A percentile compares a stretch with the other conserved stretches of the same genome.
Evolutionary conservation across 768 basidiomycete genomes (phyloP).

Genomic region (Amanita phalloides): DNA sequence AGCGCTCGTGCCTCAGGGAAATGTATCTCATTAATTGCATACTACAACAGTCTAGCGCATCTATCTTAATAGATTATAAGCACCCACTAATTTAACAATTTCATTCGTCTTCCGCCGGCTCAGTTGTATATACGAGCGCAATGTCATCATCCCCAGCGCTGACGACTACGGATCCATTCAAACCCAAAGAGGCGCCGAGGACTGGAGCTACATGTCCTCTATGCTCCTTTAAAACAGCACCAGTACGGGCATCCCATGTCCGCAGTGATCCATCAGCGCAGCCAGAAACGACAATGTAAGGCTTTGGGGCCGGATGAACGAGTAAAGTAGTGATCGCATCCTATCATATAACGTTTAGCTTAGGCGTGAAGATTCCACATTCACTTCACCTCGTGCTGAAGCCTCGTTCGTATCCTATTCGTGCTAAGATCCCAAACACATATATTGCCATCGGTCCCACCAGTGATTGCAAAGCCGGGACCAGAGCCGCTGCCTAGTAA

Average conservation of each 20-base stretch:
- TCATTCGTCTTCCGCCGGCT: constrained; percentile 26
- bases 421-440: constrained; percentile 93
- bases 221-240: constrained; percentile 66
- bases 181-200: constrained; percentile 62
- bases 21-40: too few relatives aligned
- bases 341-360: constrained; percentile 26
- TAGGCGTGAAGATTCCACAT: background rate
- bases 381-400: constrained; percentile 63
- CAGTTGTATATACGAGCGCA: constrained; percentile 76
- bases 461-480: constrained; percentile 66
- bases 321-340: constrained; percentile 81
- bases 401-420: constrained; percentile 70
- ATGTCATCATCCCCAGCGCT: constrained; percentile 88
- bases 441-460: constrained; percentile 88
- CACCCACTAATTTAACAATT: too few relatives aligned
- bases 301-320: constrained; percentile 62
- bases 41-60: too few relatives aligned
- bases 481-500: constrained; percentile 39
- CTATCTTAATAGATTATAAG: too few relatives aligned
- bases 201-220: constrained; percentile 75
- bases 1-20: too few relatives aligned
- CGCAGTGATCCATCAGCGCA: constrained; percentile 81
- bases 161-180: constrained; percentile 62
- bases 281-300: constrained; percentile 71
- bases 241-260: constrained; percentile 91